Evolutionary conservation across 2,329 filamentous ascomycete species (phyloP), one percentile per base, ranked within the genome.

Genomic region (Bipolaris sorokiniana): DNA sequence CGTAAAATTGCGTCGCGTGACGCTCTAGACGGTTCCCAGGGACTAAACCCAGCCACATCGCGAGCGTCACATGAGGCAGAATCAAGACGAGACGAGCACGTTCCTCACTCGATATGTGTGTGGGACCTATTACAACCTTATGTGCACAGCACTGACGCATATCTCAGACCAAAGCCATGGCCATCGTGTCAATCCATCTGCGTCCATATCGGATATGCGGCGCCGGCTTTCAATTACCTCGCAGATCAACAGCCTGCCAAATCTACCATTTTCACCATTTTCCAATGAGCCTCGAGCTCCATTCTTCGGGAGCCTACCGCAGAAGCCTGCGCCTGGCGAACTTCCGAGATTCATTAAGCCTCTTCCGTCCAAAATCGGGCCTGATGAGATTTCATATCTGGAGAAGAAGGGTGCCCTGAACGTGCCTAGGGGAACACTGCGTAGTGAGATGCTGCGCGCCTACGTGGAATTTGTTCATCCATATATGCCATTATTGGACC

Each of bases 401-500:
- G 85, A 88, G 60, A 85, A 88, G 72, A 97, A 97, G 80, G 92
- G 92, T 4, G 92, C 92, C 1, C 80, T 97, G 64, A 87, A 87
- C 1, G 84, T 97, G 38, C 94, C 94, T 2, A 82, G 85, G 38
- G 77, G 83, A 3, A 78, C 80, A 4, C 81, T 97, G 34, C 90
- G 94, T 69, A 91, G 90, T 73, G 92, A 92, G 57, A 83, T 97
- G 41, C 80, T 98, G 15, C 88, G 88, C 66, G 88, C 88, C 37
- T 97, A 95, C 68, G 84, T 94, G 59, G 90, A 97, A 78, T 97
- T 90, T 74, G 92, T 97, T 7, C 90, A 97, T 74, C 92, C 93
- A 1, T 97, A 91, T 75, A 97, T 97, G 91, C 94, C 94, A 22
- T 81, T 97, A 31, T 79, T 97, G 61, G 92, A 88, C 58, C 67